phyloP scores from a whole-genome alignment of 2,329 filamentous ascomycete genomes.

The Fusarium cicatricum region DNA sequence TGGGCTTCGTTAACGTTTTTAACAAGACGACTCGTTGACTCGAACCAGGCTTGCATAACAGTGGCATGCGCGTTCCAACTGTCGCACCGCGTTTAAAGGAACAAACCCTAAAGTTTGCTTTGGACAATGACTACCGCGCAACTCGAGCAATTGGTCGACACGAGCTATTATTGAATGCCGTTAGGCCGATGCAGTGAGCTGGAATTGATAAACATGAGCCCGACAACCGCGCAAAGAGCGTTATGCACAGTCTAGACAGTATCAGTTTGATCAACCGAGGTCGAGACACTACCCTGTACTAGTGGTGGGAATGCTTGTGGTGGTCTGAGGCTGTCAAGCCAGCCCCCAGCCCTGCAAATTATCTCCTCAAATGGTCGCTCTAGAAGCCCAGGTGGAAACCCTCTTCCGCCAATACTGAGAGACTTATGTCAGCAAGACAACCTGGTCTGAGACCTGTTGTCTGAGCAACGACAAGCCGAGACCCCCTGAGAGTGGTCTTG shows the following conservation, averaged over 20 bases:
- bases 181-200: too few species aligned
- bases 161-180: too few species aligned
- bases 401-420: conserved; percentile 29
- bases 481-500: conserved; percentile 34
- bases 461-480: conserved; percentile 35
- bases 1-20: too few species aligned
- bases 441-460: conserved; percentile 34
- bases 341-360: conserved; percentile 21
- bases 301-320: conserved; percentile 12
- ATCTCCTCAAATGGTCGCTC: conserved; percentile 7
- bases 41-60: too few species aligned
- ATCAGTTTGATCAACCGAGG: background rate
- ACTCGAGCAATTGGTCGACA: too few species aligned
- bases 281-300: background rate
- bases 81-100: too few species aligned
- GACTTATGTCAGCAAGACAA: conserved; percentile 21
- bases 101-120: too few species aligned
- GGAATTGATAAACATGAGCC: background rate
- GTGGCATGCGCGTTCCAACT: too few species aligned
- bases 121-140: too few species aligned
- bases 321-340: conserved; percentile 20
- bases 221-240: conserved; percentile 1
- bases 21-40: too few species aligned
- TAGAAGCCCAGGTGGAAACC: conserved; percentile 11
- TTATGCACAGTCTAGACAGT: too few species aligned